Conservation (phyloP, 306 rosid species). For the Quillaja saponaria region DNA sequence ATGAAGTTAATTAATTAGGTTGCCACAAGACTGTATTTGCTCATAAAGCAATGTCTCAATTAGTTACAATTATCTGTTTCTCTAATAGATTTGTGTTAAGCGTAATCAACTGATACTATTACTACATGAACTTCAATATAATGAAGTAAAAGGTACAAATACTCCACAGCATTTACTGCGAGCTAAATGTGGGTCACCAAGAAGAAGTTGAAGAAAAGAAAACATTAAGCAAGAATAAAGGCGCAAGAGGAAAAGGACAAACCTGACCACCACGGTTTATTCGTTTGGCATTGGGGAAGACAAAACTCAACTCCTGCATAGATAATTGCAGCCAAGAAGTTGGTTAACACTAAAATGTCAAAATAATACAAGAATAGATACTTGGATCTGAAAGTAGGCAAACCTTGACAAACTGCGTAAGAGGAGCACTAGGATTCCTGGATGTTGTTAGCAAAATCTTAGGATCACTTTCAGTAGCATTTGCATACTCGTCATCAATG, state of each 20-base stretch:
- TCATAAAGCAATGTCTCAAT: too few relatives aligned
- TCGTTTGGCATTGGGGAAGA: slow-evolving; percentile 86
- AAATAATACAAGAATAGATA: neutral
- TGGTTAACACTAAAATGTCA: slow-evolving; percentile 5
- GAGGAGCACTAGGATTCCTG: slow-evolving; percentile 88
- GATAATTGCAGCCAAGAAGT: slow-evolving; percentile 21
- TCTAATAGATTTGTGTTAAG: too few relatives aligned
- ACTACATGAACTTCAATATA: too few relatives aligned
- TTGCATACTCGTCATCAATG: slow-evolving; percentile 91
- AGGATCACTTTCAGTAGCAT: slow-evolving; percentile 74
- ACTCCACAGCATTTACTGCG: too few relatives aligned
- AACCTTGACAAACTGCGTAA: slow-evolving; percentile 89
- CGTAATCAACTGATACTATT: too few relatives aligned
- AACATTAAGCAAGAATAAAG: too few relatives aligned
- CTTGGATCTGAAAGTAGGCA: slow-evolving; percentile 11
- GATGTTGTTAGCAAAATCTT: slow-evolving; percentile 86
- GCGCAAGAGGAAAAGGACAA: slow-evolving; percentile 21
- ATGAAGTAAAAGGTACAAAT: too few relatives aligned
- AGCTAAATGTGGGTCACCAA: too few relatives aligned
- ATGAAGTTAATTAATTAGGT: neutral
- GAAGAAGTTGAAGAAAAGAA: too few relatives aligned
- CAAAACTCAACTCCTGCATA: slow-evolving; percentile 72
- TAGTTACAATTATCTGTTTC: too few relatives aligned
- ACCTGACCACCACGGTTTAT: slow-evolving; percentile 99
- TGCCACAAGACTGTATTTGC: too few relatives aligned